Evolutionary conservation across 1,139 yeast genomes (phyloP).

Genomic region (Zygosaccharomyces pseudobailii): DNA sequence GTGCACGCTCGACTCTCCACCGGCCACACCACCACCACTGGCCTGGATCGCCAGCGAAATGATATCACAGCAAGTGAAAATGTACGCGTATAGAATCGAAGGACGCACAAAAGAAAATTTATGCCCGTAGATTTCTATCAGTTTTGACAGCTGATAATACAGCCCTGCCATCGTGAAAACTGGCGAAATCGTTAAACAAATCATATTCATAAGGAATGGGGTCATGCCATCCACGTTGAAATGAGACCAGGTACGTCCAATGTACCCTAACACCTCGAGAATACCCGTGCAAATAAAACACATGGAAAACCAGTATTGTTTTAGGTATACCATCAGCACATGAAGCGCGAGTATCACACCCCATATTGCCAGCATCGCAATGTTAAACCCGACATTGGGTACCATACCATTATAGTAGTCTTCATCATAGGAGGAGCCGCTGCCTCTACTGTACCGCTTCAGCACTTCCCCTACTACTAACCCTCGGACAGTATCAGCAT

Average conservation of each 20-base stretch:
- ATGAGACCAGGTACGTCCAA: slow-evolving; percentile 52
- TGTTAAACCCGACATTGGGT: slow-evolving; percentile 37
- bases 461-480: neutral
- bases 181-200: slow-evolving; percentile 74
- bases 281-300: slow-evolving; percentile 58
- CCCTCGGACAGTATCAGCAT: neutral
- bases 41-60: slow-evolving; percentile 73
- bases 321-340: slow-evolving; percentile 42
- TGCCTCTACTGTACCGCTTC: slow-evolving; percentile 2
- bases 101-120: slow-evolving; percentile 51
- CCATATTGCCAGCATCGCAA: slow-evolving; percentile 47
- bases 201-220: slow-evolving; percentile 59
- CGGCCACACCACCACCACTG: slow-evolving; percentile 73
- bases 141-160: slow-evolving; percentile 69
- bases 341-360: slow-evolving; percentile 42
- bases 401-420: slow-evolving; percentile 18
- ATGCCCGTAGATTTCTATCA: slow-evolving; percentile 65
- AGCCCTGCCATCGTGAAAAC: slow-evolving; percentile 88
- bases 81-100: slow-evolving; percentile 72
- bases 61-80: slow-evolving; percentile 64
- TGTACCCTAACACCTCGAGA: slow-evolving; percentile 67
- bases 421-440: slow-evolving; percentile 14
- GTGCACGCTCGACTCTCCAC: slow-evolving; percentile 40
- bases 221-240: slow-evolving; percentile 38
- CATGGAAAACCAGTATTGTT: slow-evolving; percentile 71